These are phyloP conservation scores for Scheffersomyces amazonensis DNA, from an alignment of 805 yeast genomes.

Conservation along the genomic window DNA sequence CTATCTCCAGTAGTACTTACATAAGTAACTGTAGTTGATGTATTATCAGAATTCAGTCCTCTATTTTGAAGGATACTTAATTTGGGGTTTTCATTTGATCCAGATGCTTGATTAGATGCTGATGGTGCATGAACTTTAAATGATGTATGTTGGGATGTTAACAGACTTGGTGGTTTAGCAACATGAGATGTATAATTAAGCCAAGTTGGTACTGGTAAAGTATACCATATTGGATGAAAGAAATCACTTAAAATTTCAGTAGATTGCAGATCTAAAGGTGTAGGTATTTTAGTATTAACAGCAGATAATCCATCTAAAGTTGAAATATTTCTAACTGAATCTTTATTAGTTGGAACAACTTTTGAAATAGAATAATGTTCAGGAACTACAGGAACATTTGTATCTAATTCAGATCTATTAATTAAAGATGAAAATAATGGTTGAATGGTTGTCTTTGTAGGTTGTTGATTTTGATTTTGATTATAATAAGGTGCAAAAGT, in stretches of 20 bases:
- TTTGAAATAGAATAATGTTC: slow-evolving; percentile 66
- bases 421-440: slow-evolving; percentile 79
- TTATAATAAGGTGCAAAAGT: slow-evolving; percentile 17
- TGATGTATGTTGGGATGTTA: slow-evolving; percentile 1
- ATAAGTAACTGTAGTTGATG: slow-evolving; percentile 2
- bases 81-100: slow-evolving; percentile 13
- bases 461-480: slow-evolving; percentile 29
- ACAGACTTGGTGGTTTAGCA: slow-evolving; percentile 17
- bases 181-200: slow-evolving; percentile 25
- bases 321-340: slow-evolving; percentile 16
- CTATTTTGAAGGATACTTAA: slow-evolving; percentile 7
- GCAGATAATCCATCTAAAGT: slow-evolving; percentile 31
- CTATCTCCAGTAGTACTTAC: slow-evolving; percentile 11
- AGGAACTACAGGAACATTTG: slow-evolving; percentile 65
- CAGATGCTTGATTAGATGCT: background rate
- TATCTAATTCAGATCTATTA: slow-evolving; percentile 70
- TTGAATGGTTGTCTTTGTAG: slow-evolving; percentile 52
- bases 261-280: slow-evolving; percentile 26
- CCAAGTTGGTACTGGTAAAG: slow-evolving; percentile 43
- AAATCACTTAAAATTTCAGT: slow-evolving; percentile 38
- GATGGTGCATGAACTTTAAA: slow-evolving; percentile 2
- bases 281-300: slow-evolving; percentile 28
- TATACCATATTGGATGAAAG: slow-evolving; percentile 45
- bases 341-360: slow-evolving; percentile 51
- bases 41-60: slow-evolving; percentile 3